phyloP scores from a whole-genome alignment of 1,139 yeast species.

The Taiozyma sp. region DNA sequence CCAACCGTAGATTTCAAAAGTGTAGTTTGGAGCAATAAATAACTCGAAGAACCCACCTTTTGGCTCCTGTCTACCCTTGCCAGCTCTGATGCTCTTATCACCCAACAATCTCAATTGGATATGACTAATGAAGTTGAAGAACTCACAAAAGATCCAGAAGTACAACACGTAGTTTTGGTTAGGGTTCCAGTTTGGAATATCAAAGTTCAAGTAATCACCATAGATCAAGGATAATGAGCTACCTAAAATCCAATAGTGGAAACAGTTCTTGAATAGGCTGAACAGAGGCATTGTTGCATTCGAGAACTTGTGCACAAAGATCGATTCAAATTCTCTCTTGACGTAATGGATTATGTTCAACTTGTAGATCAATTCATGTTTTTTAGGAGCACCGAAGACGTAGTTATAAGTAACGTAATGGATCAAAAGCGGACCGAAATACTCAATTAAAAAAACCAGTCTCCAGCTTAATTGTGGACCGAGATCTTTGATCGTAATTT shows the following conservation, averaged over 20 bases:
- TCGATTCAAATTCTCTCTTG: slow-evolving; percentile 85
- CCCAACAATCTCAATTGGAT: slow-evolving; percentile 33
- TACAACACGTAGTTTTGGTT: slow-evolving; percentile 28
- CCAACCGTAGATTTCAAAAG: slow-evolving; percentile 81
- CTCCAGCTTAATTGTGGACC: slow-evolving; percentile 95
- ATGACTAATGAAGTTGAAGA: slow-evolving; percentile 71
- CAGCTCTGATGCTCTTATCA: slow-evolving; percentile 30
- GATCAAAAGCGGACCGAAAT: slow-evolving; percentile 79
- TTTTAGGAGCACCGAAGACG: slow-evolving; percentile 12
- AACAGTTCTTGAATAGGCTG: slow-evolving; percentile 82
- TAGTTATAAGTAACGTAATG: slow-evolving; percentile 59
- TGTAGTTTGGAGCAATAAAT: slow-evolving; percentile 69
- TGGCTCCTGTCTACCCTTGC: slow-evolving; percentile 30
- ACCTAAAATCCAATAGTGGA: slow-evolving; percentile 87
- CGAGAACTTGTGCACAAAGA: slow-evolving; percentile 79
- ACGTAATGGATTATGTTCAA: slow-evolving; percentile 69
- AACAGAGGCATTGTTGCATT: slow-evolving; percentile 87
- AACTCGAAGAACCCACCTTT: slow-evolving; percentile 40
- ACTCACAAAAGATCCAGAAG: slow-evolving; percentile 61
- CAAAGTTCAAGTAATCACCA: slow-evolving; percentile 53
- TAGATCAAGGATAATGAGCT: slow-evolving; percentile 69
- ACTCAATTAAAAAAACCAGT: slow-evolving; percentile 80
- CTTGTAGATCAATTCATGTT: slow-evolving; percentile 23
- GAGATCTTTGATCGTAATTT: slow-evolving; percentile 66
- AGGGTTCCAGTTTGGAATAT: slow-evolving; percentile 17